A percentile compares a stretch with the other conserved stretches of the same genome.
Evolutionary conservation across 176 grass and related monocot species (phyloP).

Genomic region (Eragrostis curvula): DNA sequence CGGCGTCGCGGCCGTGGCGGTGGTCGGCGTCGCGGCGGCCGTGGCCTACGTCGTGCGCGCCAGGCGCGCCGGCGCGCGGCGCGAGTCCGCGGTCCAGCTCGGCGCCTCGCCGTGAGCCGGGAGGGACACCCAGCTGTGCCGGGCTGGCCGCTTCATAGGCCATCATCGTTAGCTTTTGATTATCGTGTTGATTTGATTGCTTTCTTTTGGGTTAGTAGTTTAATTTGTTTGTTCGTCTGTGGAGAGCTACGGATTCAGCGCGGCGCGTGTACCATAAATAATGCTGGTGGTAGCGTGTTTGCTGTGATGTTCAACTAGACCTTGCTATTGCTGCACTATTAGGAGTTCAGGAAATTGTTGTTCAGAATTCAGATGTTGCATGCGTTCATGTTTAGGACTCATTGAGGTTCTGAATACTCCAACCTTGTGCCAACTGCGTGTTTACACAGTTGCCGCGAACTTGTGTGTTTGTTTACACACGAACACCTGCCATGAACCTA

Average conservation of each 20-base stretch:
- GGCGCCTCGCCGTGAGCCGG: slow-evolving; percentile 32
- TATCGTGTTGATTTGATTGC: not conserved
- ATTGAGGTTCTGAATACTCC: not conserved
- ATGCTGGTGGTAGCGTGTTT: slow-evolving; percentile 21
- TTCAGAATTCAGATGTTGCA: not conserved
- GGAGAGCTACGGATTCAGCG: not conserved
- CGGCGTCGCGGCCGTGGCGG: slow-evolving; percentile 52
- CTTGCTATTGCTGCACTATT: not conserved
- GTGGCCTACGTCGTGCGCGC: slow-evolving; percentile 57
- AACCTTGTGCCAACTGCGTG: too few species aligned
- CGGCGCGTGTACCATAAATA: slow-evolving; percentile 52
- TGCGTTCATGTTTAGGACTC: not conserved
- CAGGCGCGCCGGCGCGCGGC: slow-evolving; percentile 42
- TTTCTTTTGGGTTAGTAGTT: slow-evolving; percentile 11
- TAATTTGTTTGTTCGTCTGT: slow-evolving; percentile 13
- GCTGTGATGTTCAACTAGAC: slow-evolving; percentile 1
- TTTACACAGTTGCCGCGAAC: not conserved
- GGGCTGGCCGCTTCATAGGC: not conserved
- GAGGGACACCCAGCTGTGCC: too few species aligned
- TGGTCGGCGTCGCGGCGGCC: slow-evolving; percentile 42
- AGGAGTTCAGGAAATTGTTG: not conserved
- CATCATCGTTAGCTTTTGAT: slow-evolving; percentile 26
- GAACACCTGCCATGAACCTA: too few species aligned
- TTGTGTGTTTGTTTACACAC: not conserved
- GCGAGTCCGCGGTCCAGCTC: slow-evolving; percentile 34